Conservation (phyloP, 2,329 filamentous ascomycete genomes). For the Neonectria magnoliae region DNA sequence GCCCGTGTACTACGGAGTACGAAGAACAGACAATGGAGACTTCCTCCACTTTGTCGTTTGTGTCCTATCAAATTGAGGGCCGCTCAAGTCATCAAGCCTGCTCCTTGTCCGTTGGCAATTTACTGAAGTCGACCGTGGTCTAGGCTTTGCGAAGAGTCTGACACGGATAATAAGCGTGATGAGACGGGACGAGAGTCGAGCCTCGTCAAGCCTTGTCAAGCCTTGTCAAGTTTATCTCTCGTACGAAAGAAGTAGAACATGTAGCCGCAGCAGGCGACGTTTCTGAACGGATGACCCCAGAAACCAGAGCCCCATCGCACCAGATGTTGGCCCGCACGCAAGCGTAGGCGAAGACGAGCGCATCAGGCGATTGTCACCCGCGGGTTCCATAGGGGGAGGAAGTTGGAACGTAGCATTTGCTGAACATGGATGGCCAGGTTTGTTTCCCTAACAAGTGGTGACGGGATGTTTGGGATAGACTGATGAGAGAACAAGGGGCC, state of each 20-base stretch:
- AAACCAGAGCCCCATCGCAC: slow-evolving; percentile 9
- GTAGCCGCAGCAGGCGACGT: slow-evolving; percentile 2
- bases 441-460: background rate
- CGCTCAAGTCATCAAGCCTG: background rate
- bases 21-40: background rate
- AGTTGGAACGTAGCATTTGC: background rate
- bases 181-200: slow-evolving; percentile 22
- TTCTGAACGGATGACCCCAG: slow-evolving; percentile 2
- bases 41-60: background rate
- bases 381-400: slow-evolving; percentile 1
- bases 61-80: slow-evolving; percentile 4
- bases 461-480: background rate
- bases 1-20: background rate
- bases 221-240: background rate
- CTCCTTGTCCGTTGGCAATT: slow-evolving; percentile 6
- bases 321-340: slow-evolving; percentile 3
- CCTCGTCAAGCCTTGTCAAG: slow-evolving; percentile 8
- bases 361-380: slow-evolving; percentile 20
- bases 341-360: slow-evolving; percentile 19
- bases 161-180: slow-evolving; percentile 7
- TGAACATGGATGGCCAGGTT: background rate
- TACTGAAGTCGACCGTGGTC: slow-evolving; percentile 9
- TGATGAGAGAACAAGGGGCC: background rate
- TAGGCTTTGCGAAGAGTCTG: slow-evolving; percentile 2
- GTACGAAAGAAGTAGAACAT: background rate